These are phyloP conservation scores for Incumbomyces delicatus DNA, from an alignment of 2,329 filamentous ascomycete species.

Conservation along the genomic window DNA sequence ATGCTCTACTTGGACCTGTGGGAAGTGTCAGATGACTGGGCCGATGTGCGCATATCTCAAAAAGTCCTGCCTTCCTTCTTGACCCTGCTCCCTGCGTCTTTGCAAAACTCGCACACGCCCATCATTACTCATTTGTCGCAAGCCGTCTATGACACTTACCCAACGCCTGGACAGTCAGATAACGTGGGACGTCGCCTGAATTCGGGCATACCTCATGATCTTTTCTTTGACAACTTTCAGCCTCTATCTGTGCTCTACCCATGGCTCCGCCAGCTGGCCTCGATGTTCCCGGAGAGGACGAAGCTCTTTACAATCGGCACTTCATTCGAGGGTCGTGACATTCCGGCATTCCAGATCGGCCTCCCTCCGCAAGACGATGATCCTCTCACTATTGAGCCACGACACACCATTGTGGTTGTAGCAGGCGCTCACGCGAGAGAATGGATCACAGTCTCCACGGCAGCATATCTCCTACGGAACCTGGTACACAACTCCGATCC, in stretches of 20 bases:
- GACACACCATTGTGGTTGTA: conserved; percentile 70
- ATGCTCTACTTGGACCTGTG: conserved; percentile 81
- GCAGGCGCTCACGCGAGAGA: conserved; percentile 89
- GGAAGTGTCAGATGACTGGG: conserved; percentile 71
- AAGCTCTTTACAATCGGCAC: conserved; percentile 65
- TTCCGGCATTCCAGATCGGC: conserved; percentile 70
- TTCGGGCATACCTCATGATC: conserved; percentile 36
- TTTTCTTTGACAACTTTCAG: conserved; percentile 92
- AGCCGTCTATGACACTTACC: conserved; percentile 68
- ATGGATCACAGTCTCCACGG: conserved; percentile 90
- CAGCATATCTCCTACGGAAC: conserved; percentile 82
- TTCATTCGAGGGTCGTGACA: conserved; percentile 80
- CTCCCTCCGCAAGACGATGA: conserved; percentile 32
- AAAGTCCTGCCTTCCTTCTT: conserved; percentile 66
- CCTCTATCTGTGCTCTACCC: conserved; percentile 72
- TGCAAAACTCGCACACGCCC: conserved; percentile 61
- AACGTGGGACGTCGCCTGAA: conserved; percentile 34
- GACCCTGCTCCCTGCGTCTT: conserved; percentile 62
- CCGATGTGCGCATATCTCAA: conserved; percentile 71
- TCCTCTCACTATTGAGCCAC: conserved; percentile 29
- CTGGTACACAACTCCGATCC: conserved; percentile 64
- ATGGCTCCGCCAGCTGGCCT: conserved; percentile 84
- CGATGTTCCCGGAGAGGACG: conserved; percentile 79
- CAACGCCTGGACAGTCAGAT: conserved; percentile 29
- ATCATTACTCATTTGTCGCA: conserved; percentile 72